Evolutionary conservation across 2,329 filamentous ascomycete genomes (phyloP).

Genomic region (Diplodia corticola): DNA sequence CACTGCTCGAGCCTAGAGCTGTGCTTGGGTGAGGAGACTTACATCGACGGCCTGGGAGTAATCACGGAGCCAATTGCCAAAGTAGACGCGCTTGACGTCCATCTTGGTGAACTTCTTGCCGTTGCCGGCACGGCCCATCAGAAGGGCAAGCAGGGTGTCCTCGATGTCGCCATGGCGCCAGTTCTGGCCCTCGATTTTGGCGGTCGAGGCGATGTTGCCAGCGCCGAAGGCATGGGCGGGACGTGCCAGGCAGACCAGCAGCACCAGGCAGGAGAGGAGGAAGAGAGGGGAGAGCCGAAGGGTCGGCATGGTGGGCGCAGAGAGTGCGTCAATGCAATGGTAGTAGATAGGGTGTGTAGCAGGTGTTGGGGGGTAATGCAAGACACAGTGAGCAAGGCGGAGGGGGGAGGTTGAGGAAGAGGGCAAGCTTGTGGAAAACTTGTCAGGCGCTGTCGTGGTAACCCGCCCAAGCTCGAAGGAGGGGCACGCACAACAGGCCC

Average conservation of each 20-base stretch:
- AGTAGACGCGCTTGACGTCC: constrained; percentile 86
- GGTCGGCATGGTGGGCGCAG: constrained; percentile 22
- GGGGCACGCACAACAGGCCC: neutral
- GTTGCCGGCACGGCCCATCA: constrained; percentile 47
- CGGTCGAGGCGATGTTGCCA: constrained; percentile 81
- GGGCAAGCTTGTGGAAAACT: neutral
- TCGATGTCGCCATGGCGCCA: constrained; percentile 75
- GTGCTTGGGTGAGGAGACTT: constrained; percentile 14
- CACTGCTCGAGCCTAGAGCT: neutral
- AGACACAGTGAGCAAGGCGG: constrained; percentile 6
- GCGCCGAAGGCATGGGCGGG: constrained; percentile 79
- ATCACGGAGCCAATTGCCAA: constrained; percentile 92
- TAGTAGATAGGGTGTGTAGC: neutral
- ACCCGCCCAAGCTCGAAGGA: constrained; percentile 1
- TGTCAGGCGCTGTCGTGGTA: constrained; percentile 33
- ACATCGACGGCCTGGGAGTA: constrained; percentile 91
- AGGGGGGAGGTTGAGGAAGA: neutral
- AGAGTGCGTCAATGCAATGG: constrained; percentile 2
- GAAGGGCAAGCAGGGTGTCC: constrained; percentile 76
- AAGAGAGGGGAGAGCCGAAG: constrained; percentile 32
- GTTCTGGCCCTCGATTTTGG: constrained; percentile 80
- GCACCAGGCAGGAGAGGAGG: constrained; percentile 43
- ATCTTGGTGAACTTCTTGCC: constrained; percentile 87
- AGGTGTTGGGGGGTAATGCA: constrained; percentile 25
- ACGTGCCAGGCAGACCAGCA: constrained; percentile 63